Evolutionary conservation across 257 asterid species (phyloP).

Genomic region (Fraxinus anomala): DNA sequence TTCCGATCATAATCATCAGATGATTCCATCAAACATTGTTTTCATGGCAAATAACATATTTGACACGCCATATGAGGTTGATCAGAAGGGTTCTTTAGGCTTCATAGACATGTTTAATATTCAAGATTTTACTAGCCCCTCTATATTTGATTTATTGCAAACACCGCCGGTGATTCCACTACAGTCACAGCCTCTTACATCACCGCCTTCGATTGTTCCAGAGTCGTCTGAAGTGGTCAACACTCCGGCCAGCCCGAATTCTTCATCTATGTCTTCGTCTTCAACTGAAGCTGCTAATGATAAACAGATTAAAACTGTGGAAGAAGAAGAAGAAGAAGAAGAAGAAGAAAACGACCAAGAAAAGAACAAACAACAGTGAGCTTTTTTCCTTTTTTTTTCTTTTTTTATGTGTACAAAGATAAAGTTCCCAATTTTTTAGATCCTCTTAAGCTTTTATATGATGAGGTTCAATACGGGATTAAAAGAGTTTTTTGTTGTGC

Average conservation of each 20-base stretch:
- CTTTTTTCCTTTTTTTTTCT: not conserved
- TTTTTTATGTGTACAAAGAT: not conserved
- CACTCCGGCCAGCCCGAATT: slow-evolving; percentile 45
- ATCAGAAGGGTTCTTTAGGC: slow-evolving; percentile 17
- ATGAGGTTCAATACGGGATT: no score
- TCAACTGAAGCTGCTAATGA: slow-evolving; percentile 43
- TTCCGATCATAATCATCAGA: slow-evolving; percentile 29
- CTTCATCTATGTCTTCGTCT: slow-evolving; percentile 42
- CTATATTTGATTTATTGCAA: slow-evolving; percentile 29
- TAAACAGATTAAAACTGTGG: slow-evolving; percentile 24
- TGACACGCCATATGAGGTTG: slow-evolving; percentile 24
- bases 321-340: slow-evolving; percentile 27
- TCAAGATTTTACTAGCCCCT: slow-evolving; percentile 24
- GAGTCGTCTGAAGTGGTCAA: slow-evolving; percentile 34
- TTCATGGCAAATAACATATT: slow-evolving; percentile 14
- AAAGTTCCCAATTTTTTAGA: not conserved
- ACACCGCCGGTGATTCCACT: not conserved
- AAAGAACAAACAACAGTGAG: slow-evolving; percentile 38
- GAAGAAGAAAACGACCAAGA: slow-evolving; percentile 32
- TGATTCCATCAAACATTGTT: slow-evolving; percentile 32
- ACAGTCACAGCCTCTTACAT: slow-evolving; percentile 11
- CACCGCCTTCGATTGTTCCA: slow-evolving; percentile 13
- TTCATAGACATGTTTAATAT: slow-evolving; percentile 30
- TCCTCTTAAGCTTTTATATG: not conserved
- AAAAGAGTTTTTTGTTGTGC: not conserved